Base-by-base conservation (phyloP, 1,139 yeast genomes). In the Geotrichum restrictum region DNA sequence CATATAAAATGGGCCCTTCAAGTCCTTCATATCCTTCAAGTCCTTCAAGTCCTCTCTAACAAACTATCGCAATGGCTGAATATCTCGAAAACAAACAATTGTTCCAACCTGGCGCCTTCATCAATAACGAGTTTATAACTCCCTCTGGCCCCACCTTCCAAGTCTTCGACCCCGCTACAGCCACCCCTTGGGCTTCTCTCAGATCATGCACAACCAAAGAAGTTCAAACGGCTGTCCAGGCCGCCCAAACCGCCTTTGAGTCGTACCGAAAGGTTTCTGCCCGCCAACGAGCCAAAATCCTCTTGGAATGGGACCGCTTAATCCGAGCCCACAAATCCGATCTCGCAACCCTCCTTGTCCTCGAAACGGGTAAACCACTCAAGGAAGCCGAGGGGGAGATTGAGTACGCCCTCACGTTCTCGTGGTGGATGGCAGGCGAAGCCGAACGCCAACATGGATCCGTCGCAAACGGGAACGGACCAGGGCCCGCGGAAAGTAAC, bases 61-160 rank as follows among this genome's bases (percentile, higher is more conserved):
- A n/a, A n/a, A 22, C 16, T 50, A 14, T n/a, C 34, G 14, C n/a
- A 2, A 43, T 45, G 48, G 41, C 41, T 4, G 8, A 6, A 6
- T 24, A 40, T 18, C 31, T 49, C 6, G 16, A 24, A 10, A 50
- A 54, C 34, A 33, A 45, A 31, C 37, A 21, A 18, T 34, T 54
- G 24, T 39, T 40, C 24, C 86, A 85, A 68, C 94, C 94, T 57
- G 94, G 94, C 55, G 75, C 85, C 63, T 86, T 85, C 76, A 83
- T 86, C 67, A 83, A 85, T 73, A 84, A 84, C 67, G 85, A 85
- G 68, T 86, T 82, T 63, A 82, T 83, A 58, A 41, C 55, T 14
- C 57, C 61, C 24, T 57, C 55, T 46, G 59, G 55, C 22, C 61
- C 62, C 24, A 48, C 51, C 24, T 54, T 49, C 41, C 53, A 46